Base-by-base conservation (phyloP, 495 filamentous ascomycete genomes). In the Talaromyces wortmannii region DNA sequence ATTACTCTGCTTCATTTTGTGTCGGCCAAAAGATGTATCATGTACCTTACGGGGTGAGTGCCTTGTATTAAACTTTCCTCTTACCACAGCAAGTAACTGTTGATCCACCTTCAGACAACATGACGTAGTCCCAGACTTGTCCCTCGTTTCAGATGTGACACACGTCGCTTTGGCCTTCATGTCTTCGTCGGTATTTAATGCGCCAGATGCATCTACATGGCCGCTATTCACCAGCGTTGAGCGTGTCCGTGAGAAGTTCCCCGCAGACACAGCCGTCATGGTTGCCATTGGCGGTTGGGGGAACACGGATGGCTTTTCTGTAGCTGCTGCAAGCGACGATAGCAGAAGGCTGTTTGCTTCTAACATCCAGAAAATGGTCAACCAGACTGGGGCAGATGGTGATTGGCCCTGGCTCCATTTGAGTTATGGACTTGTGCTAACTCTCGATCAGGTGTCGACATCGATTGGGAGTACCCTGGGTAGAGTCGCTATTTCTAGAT, bases 381-480 rank as follows among this genome's bases (percentile, higher is more conserved):
- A 74, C 1, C 67, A 68, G 8, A 82, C 81, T 12, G 80, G 82
- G 0, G 85, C 85, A 33, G 85, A 89, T 62, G 85, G 83, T 52
- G 68, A 75, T 45, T 69, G 16, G 15, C 16, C 13, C 3, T 40
- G 23, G 8, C 8, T 4, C 30, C 5, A 15, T 46, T 13, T 68
- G 74, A 49, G 62, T 42, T 40, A 42, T 17, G 53, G 16, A 17
- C 4, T n/a, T 3, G 23, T 45, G 17, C 18, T 56, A 49, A 48
- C 15, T 50, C 16, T 54, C 36, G 55, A 32, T 6, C 45, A 70
- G 71, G 74, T 13, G 68, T 82, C 62, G 87, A 91, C 57, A 82
- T 90, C 53, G 87, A 91, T 64, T 91, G 88, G 87, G 86, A 91
- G 59, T 91, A 90, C 62, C 87, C 88, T 2, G 86, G 74, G 78